Base-by-base conservation (phyloP, 805 yeast species). In the Monosporozyma aerobia region DNA sequence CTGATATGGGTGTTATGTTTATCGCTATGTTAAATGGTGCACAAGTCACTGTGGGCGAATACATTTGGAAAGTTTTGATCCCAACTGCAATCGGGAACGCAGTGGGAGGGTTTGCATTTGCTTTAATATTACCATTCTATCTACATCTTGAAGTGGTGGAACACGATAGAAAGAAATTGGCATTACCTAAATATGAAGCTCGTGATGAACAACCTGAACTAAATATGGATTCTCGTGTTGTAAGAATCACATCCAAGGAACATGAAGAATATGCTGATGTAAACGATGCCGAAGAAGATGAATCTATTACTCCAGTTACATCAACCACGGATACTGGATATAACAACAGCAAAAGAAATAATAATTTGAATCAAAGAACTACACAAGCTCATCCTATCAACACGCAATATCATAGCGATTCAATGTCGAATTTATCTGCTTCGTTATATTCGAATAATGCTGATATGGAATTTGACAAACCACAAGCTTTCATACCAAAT, bases 181-280 rank as follows among this genome's bases (percentile, higher is more conserved):
- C 82, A 27, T 73, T 87, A 55, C 95, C 95, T 1, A 69, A 73
- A 43, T 85, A 77, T 59, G 92, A 84, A 43, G 81, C 81, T 51
- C 76, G 81, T 59, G 95, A 87, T 67, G 94, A 87, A 65, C 92
- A 85, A 58, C 94, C 95, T 3, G 86, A 84, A 60, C 69, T 85
- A 54, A 82, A 82, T 59, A 76, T 79, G 72, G 95, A 87, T 65
- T 85, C 92, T 5, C 77, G 94, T 70, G 92, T 87, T 10, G 85
- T 86, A 2, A 76, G 87, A 54, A 71, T 76, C 8, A 55, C 69
- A 40, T 54, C 69, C 0, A 30, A 27, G 23, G 54, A 50, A 32
- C 29, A 33, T 27, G 44, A 45, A 40, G 53, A 57, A 43, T 55
- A 53, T 46, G 51, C 44, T 16, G 53, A 51, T n/a, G 45, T 23